A percentile compares a stretch with the other conserved stretches of the same genome.
These are phyloP conservation scores for Hymenoscyphus salicellus DNA, from an alignment of 2,329 filamentous ascomycete genomes.

Conservation along the genomic window DNA sequence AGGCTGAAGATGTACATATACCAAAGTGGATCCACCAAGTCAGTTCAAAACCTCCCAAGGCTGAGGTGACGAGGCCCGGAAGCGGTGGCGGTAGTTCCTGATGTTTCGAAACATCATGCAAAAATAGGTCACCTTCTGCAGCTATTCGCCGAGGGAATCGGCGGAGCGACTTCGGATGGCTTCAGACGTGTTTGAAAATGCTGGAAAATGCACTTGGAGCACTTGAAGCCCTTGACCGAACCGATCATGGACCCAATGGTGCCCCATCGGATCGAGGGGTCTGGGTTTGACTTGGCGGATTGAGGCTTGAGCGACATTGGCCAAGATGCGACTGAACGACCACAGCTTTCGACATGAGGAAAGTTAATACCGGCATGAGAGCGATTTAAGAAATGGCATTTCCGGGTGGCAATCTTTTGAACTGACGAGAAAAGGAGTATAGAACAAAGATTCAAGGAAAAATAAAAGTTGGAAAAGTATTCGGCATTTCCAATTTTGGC, in stretches of 20 bases:
- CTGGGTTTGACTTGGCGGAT: too few relatives aligned
- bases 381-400: too few relatives aligned
- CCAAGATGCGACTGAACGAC: too few relatives aligned
- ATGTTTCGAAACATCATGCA: slow-evolving; percentile 4
- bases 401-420: too few relatives aligned
- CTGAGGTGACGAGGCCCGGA: neutral
- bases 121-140: neutral
- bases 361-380: too few relatives aligned
- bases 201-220: neutral
- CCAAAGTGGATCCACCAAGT: neutral
- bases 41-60: neutral
- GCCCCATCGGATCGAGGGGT: too few relatives aligned
- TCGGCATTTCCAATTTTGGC: neutral
- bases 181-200: slow-evolving; percentile 2
- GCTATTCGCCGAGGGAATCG: neutral
- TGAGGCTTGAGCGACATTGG: too few relatives aligned
- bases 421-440: neutral
- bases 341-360: too few relatives aligned
- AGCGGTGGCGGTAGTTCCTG: neutral
- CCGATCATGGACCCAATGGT: neutral
- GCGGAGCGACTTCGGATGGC: neutral
- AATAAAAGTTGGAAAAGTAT: neutral
- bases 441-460: neutral
- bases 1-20: neutral
- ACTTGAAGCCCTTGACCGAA: neutral